Base-by-base conservation (phyloP, 1,284 basidiomycete genomes). In the Fomitopsis pinicola region DNA sequence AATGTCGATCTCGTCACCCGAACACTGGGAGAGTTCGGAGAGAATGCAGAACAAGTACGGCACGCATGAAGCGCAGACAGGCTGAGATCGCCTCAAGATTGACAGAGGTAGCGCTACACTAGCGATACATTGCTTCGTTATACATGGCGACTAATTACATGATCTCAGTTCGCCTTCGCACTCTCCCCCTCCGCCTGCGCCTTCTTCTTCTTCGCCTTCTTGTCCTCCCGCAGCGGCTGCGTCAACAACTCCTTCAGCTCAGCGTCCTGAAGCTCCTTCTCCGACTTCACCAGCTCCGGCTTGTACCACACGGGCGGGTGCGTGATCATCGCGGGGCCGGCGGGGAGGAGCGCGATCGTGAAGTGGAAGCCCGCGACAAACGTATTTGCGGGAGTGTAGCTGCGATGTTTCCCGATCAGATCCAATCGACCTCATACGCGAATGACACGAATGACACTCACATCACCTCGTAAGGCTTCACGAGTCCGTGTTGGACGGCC, bases 361-460 rank as follows among this genome's bases (percentile, higher is more conserved):
- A 97, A 97, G 82, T 97, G 96, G 85, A 96, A 95, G 42, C 92
- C 92, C 60, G 95, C 94, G 55, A 95, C 94, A 64, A 89, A 85
- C 5, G 92, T 92, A 68, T 84, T 88, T 28, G 86, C 68, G 44
- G 91, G 90, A 6, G 94, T 94, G 77, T 90, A 92, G 62, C 91
- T 93, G 62, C 9, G n/a, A 35, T 22, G 52, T 26, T n/a, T 28
- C 1, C 33, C 15, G 9, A 56, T 60, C 12, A 60, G 58, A 59
- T 42, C 19, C 33, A 40, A 54, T 54, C 36, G 26, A 60, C 40
- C n/a, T 33, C 33, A 15, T n/a, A 19, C 42, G 22, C 45, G 56
- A 36, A 5, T 22, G 9, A 6, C 19, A n/a, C 44, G 44, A 22
- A 10, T 38, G 33, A 36, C 26, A 83, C 90, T 71, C 73, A 92